phyloP scores from a whole-genome alignment of 495 filamentous ascomycete genomes.

The Aspergillus conjunctus region DNA sequence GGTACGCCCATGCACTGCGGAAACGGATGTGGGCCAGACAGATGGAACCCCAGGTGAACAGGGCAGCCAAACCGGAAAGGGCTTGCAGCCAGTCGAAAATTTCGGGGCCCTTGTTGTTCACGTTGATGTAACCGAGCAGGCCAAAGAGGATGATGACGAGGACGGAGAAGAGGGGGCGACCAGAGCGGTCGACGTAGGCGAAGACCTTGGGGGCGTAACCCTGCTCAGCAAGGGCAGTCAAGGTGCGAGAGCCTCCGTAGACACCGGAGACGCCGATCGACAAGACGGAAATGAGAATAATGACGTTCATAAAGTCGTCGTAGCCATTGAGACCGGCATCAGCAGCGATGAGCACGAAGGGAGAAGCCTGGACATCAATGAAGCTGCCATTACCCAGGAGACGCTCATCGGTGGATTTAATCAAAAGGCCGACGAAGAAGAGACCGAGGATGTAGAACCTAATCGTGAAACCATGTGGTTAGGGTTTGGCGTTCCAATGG shows the following conservation, averaged over 20 bases:
- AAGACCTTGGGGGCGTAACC: constrained; percentile 61
- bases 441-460: constrained; percentile 73
- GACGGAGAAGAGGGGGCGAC: constrained; percentile 54
- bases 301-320: constrained; percentile 75
- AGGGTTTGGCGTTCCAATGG: neutral
- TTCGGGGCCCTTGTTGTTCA: constrained; percentile 36
- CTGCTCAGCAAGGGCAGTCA: constrained; percentile 62
- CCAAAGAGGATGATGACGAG: constrained; percentile 48
- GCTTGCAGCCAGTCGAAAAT: constrained; percentile 67
- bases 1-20: constrained; percentile 57
- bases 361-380: constrained; percentile 62
- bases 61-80: constrained; percentile 63
- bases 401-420: constrained; percentile 54
- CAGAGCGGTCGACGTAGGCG: constrained; percentile 43
- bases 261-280: constrained; percentile 77
- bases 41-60: constrained; percentile 75
- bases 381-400: constrained; percentile 45
- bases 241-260: constrained; percentile 68
- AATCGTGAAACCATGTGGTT: neutral
- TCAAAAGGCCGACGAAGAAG: constrained; percentile 72
- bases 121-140: constrained; percentile 53
- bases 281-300: constrained; percentile 67
- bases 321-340: constrained; percentile 65
- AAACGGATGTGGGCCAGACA: constrained; percentile 75
- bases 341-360: constrained; percentile 63